Evolutionary conservation across 176 grass and related monocot species (phyloP).

Genomic region (Luzula sylvatica): DNA sequence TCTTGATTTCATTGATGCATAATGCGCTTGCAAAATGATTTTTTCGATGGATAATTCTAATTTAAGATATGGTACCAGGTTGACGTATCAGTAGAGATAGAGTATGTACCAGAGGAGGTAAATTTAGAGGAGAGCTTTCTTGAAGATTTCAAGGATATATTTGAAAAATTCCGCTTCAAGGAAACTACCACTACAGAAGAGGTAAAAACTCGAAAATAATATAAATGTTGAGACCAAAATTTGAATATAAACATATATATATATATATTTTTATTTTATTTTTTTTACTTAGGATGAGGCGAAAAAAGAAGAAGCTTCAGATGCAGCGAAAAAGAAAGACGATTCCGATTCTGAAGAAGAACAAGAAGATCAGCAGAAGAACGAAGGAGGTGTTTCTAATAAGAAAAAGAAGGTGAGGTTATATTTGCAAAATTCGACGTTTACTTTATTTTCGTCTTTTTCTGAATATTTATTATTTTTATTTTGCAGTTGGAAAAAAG

Average conservation of each 20-base stretch:
- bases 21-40: too few relatives aligned
- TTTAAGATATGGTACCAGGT: conserved; percentile 10
- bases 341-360: conserved; percentile 63
- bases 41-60: too few relatives aligned
- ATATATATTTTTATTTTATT: conserved; percentile 1
- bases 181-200: conserved; percentile 30
- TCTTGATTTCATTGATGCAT: too few relatives aligned
- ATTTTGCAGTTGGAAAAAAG: conserved; percentile 46
- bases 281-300: conserved; percentile 38
- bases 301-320: conserved; percentile 43
- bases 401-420: conserved; percentile 76
- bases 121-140: conserved; percentile 56
- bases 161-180: conserved; percentile 88
- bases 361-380: conserved; percentile 51
- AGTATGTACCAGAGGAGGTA: conserved; percentile 78
- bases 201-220: conserved; percentile 20
- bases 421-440: background rate
- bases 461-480: background rate
- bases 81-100: conserved; percentile 60
- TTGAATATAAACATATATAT: too few relatives aligned
- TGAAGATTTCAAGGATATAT: conserved; percentile 60
- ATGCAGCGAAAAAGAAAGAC: conserved; percentile 33
- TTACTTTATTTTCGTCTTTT: background rate
- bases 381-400: conserved; percentile 71
- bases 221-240: background rate